Conservation (phyloP, 352 stramenopile species). For the Phytophthora capsici region DNA sequence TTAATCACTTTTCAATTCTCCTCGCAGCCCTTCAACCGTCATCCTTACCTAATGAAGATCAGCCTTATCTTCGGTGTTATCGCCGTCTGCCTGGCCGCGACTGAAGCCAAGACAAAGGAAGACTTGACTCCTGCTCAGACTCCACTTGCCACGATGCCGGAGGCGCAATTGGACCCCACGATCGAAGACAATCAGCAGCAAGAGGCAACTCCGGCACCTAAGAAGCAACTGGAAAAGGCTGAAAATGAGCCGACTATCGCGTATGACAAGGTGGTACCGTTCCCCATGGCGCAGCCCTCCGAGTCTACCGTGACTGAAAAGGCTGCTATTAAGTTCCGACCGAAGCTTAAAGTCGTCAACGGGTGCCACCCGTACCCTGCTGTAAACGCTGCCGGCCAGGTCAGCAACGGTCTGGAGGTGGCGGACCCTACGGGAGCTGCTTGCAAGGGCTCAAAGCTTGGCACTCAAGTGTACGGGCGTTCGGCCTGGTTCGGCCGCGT, state of each 20-base stretch:
- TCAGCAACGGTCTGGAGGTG: conserved; percentile 13
- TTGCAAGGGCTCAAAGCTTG: conserved; percentile 8
- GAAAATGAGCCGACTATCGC: conserved; percentile 3
- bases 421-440: conserved; percentile 1
- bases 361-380: conserved; percentile 26
- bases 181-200: conserved; percentile 3
- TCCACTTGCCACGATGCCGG: conserved; percentile 13
- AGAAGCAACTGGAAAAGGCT: background rate
- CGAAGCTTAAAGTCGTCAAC: conserved; percentile 10
- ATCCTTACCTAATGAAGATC: conserved; percentile 15
- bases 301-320: conserved; percentile 14
- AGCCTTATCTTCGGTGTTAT: conserved; percentile 1
- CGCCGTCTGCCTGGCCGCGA: conserved; percentile 4
- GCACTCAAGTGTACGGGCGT: conserved; percentile 25
- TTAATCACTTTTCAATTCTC: conserved; percentile 17
- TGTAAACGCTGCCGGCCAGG: conserved; percentile 20
- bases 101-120: background rate
- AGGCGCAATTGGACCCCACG: conserved; percentile 8
- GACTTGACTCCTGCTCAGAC: background rate
- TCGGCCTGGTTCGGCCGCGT: conserved; percentile 25
- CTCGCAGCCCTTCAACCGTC: background rate
- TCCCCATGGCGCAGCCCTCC: conserved; percentile 11
- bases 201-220: background rate
- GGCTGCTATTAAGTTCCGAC: conserved; percentile 21
- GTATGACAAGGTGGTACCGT: conserved; percentile 17